Base-by-base conservation (phyloP, 306 rosid genomes). In the Canavalia gladiata region DNA sequence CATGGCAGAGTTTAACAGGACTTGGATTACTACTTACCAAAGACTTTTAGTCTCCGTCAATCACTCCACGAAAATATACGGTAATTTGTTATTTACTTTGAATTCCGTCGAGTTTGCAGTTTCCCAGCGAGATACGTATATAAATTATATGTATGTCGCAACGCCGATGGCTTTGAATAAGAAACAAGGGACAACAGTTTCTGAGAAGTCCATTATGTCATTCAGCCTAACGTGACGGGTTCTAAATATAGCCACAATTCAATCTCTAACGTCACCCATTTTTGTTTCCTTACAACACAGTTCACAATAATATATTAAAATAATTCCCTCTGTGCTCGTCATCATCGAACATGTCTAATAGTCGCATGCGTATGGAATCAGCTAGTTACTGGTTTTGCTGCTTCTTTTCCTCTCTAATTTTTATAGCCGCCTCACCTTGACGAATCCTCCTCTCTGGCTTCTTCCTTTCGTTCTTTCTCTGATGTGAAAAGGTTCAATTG, bases 11-110 rank as follows among this genome's bases (percentile, higher is more conserved):
- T 60, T 41, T 37, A 0, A 41, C 58, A 52, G 7, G 50, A 65
- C 34, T 60, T 13, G 56, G 43, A 52, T 72, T 35, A 81, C 31
- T 63, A 42, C 25, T 51, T 54, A n/a, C 1, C 35, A 56, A 74
- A 31, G 63, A 82, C 71, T 67, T 74, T 43, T 35, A 3, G 12
- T 1, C 41, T 29, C 82, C 85, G 85, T 76, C 69, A 81, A 85
- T 81, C 80, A 76, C 88, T 85, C 80, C 72, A 51, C 25, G 4
- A 7, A 66, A 55, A 4, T 7, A 46, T 18, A 18, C 18, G 0
- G 13, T 52, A 74, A 34, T 62, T 28, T 2, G 5, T n/a, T 8
- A 1, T 50, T 56, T n/a, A 55, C 8, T 12, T 71, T 79, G 77
- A 51, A 62, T 62, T 72, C 6, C 25, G 35, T 49, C 1, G 41